Evolutionary conservation across 495 filamentous ascomycete species (phyloP), one percentile per base, ranked within the genome.

Genomic region (Penicillium roqueforti): DNA sequence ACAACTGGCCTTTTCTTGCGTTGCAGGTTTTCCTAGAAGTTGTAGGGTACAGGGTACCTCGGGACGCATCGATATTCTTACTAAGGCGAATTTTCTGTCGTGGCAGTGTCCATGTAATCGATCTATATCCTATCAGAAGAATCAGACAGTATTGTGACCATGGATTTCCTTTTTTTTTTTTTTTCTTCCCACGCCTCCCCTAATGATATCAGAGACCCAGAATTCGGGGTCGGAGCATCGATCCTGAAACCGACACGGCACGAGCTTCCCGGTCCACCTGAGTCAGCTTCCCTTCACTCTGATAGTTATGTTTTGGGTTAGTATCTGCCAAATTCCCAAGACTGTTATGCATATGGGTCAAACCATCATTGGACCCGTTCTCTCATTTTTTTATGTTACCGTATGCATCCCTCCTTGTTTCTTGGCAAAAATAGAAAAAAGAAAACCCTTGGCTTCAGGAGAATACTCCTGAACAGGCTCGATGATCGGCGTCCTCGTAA

Each of bases 201-300:
- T 40, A 29, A 50, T 50, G 47, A 50, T 40, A 40, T 50, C 47
- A 50, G 31, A 40, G 40, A 45, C 26, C 23, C 47, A 50, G 36
- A 37, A 20, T 18, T 54, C 34, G 45, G 39, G 38, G 51, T 62
- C 61, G 62, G 54, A 50, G 32, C 57, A 56, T 63, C 36, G 8
- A 53, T 41, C 59, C 62, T 66, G 62, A 66, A 66, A 60, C 62
- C 60, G 54, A 66, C 56, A 57, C 60, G 62, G 60, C 60, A 66
- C 62, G 59, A 49, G 53, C 62, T 54, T 57, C 50, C 50, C 56
- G 54, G 41, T 53, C 62, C 51, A 59, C 62, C 38, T 58, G 44
- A 58, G 43, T 61, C 54, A 57, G 46, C 20, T 25, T 38, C 39
- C 31, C n/a, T 28, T 34, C 23, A 14, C n/a, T 20, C 16, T 28